Evolutionary conservation across 2,329 filamentous ascomycete genomes (phyloP), one percentile per base, ranked within the genome.

Genomic region (Aspergillus ustus): DNA sequence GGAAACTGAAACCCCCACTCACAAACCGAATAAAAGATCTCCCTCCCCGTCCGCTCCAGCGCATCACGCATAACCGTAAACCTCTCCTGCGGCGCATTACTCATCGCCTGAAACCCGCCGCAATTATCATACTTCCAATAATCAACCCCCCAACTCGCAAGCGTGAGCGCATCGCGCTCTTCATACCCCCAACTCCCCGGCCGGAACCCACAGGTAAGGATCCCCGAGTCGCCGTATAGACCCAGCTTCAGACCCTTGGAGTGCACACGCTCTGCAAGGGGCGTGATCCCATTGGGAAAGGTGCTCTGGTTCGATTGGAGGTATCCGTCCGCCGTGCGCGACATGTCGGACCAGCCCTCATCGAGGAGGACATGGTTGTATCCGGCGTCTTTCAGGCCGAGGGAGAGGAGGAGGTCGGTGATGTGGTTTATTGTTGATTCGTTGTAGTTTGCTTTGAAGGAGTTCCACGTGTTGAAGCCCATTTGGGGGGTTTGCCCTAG

Each of bases 71-170:
- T 85, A 40, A 70, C 66, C 11, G 64, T 64, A 69, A 78, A 61
- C 34, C 59, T 46, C 8, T 85, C 17, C 82, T 2, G 79, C 78
- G 51, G 73, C 74, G 57, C 69, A 66, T 37, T 57, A 61, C 29
- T 70, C 59, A 51, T 52, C 1, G 59, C 53, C 31, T 61, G 52
- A 19, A 51, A 70, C 4, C 74, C 74, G 51, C 67, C 71, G 72
- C 82, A 85, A 67, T 85, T 85, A 67, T 85, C 83, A 63, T 83
- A 83, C 67, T 84, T 85, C 29, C 82, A 70, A 61, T 84, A 86
- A 66, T 86, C 84, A 45, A 87, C 77, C 3, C 80, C 83, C 84
- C 84, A 87, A 8, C 74, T 69, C 0, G 82, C 81, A 68, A 83
- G 86, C 1, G 82, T 84, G 34, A 78, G 72, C 2, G 85, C 85